Conservation (phyloP, 164 flowering plant genomes). For the Tetrastigma voinierianum region DNA sequence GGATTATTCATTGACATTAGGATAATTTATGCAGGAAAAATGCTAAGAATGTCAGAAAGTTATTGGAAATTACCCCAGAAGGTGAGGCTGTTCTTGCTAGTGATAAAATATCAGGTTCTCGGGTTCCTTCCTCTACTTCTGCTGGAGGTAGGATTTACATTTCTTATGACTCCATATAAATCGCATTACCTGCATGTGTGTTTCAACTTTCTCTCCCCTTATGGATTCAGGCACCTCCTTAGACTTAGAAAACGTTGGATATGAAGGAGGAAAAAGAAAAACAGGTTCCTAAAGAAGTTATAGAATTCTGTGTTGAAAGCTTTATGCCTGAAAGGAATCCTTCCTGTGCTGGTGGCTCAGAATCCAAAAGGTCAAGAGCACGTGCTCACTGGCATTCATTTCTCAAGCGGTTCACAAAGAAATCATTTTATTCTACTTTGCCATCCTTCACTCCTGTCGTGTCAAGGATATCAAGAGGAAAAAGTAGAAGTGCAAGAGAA, state of each 20-base stretch:
- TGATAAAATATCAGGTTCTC: constrained; percentile 6
- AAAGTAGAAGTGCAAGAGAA: constrained; percentile 24
- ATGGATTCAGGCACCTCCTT: not conserved
- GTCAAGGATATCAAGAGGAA: constrained; percentile 24
- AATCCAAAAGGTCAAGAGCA: constrained; percentile 11
- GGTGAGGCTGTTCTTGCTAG: not conserved
- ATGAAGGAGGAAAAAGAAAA: constrained; percentile 25
- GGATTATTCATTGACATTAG: not conserved
- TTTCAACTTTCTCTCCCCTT: not conserved
- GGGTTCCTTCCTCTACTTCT: constrained; percentile 23
- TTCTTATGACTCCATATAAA: not conserved
- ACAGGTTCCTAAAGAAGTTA: constrained; percentile 42
- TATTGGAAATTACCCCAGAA: not conserved
- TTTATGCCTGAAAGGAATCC: constrained; percentile 12
- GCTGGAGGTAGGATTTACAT: constrained; percentile 27
- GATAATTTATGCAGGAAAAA: constrained; percentile 4
- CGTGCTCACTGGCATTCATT: constrained; percentile 38
- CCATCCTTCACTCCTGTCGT: constrained; percentile 33
- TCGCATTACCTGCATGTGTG: not conserved
- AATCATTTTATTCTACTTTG: constrained; percentile 24
- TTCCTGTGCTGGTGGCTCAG: not conserved
- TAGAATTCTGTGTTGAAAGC: constrained; percentile 32
- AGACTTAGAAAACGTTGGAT: constrained; percentile 40
- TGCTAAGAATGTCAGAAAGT: not conserved
- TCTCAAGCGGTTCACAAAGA: constrained; percentile 37